Conservation (phyloP, 2,329 filamentous ascomycete genomes). For the Furcasterigmium furcatum region DNA sequence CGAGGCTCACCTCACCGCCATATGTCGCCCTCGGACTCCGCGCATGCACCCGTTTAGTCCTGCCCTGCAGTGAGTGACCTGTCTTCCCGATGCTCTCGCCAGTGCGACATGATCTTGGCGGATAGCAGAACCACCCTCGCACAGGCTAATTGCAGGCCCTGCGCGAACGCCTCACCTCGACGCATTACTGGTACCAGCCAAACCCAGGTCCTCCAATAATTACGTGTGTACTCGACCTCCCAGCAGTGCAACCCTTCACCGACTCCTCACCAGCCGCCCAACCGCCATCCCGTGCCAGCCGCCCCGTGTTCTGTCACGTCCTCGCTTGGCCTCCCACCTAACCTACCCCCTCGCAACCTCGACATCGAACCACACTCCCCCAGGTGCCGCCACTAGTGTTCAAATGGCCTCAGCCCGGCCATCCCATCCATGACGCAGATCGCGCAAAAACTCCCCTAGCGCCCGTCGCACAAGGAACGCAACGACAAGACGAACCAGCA, state of each 20-base stretch:
- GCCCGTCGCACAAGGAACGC: slow-evolving; percentile 8
- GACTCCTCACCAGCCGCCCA: background rate
- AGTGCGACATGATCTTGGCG: too few relatives aligned
- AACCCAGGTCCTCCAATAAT: background rate
- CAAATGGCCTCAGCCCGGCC: background rate
- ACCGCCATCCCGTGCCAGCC: background rate
- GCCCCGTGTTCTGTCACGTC: too few relatives aligned
- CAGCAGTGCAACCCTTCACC: background rate
- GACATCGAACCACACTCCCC: too few relatives aligned
- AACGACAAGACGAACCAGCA: background rate
- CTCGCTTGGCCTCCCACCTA: too few relatives aligned
- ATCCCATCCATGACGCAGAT: background rate
- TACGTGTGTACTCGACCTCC: background rate
- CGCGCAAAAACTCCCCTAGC: slow-evolving; percentile 3
- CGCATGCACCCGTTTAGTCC: too few relatives aligned
- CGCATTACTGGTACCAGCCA: too few relatives aligned
- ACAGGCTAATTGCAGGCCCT: background rate
- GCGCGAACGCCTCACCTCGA: too few relatives aligned
- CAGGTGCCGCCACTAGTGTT: too few relatives aligned
- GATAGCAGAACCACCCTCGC: background rate
- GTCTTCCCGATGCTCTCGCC: too few relatives aligned
- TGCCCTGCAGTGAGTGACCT: too few relatives aligned
- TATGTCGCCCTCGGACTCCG: background rate
- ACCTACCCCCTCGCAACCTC: too few relatives aligned
- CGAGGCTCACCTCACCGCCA: slow-evolving; percentile 1